Conservation (phyloP, 768 basidiomycete genomes). For the Melanogaster broomeanus region DNA sequence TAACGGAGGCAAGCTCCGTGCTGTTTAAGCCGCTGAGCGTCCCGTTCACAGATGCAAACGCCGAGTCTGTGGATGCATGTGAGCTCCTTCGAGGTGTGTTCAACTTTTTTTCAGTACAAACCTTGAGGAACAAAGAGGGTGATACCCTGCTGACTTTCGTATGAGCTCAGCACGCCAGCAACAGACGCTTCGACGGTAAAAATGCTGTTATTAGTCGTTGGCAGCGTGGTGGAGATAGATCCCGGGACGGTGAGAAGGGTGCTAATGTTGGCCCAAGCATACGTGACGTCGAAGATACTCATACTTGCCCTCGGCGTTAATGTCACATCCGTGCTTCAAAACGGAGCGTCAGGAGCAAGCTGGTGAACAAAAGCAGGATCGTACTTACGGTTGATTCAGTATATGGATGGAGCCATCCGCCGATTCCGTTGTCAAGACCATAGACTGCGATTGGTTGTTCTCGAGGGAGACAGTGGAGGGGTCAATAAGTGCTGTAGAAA, state of each 20-base stretch:
- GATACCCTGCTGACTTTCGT: background rate
- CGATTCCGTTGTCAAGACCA: background rate
- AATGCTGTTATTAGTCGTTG: background rate
- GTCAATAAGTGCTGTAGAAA: background rate
- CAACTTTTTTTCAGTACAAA: background rate
- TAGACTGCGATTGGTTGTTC: background rate
- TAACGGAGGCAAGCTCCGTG: background rate
- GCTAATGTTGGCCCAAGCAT: background rate
- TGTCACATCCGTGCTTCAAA: background rate
- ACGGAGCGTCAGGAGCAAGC: background rate
- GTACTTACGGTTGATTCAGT: constrained; percentile 2
- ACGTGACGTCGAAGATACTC: background rate
- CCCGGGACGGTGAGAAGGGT: background rate
- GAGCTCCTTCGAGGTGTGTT: background rate
- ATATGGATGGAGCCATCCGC: background rate
- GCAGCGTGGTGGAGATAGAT: background rate
- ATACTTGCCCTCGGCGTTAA: background rate
- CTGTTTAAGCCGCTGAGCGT: background rate
- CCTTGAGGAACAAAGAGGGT: constrained; percentile 3
- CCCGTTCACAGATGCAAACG: background rate
- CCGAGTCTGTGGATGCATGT: background rate
- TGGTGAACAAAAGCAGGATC: background rate
- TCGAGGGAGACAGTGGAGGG: background rate
- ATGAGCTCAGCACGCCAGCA: background rate
- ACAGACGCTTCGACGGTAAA: background rate